Base-by-base conservation (phyloP, 306 rosid species). In the Pachyrhizus erosus region DNA sequence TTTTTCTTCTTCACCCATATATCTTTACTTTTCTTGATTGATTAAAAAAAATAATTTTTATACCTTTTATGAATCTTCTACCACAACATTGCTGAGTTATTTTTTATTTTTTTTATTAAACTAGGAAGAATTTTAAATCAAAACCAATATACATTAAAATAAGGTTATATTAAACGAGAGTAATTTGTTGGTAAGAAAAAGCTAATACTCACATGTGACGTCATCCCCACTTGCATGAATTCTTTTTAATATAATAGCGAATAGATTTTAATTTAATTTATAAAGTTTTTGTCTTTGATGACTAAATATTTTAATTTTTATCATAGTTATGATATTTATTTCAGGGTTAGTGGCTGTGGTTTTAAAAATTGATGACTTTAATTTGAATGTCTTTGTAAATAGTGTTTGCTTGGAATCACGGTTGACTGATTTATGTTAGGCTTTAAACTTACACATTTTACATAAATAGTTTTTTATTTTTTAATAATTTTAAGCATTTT, bases 271-370 rank as follows among this genome's bases (percentile, higher is more conserved):
- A 62, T 29, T 62, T 6, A 29, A 15, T 15, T 15, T 15, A 2
- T 62, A 60, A 23, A 62, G 42, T 14, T 14, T 29, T 62, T 62
- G 69, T 62, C 40, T 29, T 61, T 61, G 68, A 61, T 61, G 39
- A 6, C 20, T 3, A 61, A 27, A 61, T 61, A 61, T 61, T 27
- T 61, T n/a, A n/a, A n/a, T n/a, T n/a, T n/a, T n/a, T 15, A 62
- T 31, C 11, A 62, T 29, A 6, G 9, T 62, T 29, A 62, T 29
- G 42, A 62, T 62, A 62, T 62, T 27, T 62, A 62, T 27, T 33
- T 62, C 0, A 9, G 10, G 26, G 69, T 14, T 62, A 29, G 21
- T 62, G 21, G 20, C 4, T 31, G 21, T 62, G 69, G 69, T 65
- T 62, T 29, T 20, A 14, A 21, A 5, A 15, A 29, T 11, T 29